Percentiles rank a stretch among this genome's conserved stretches.
Evolutionary conservation across 495 filamentous ascomycete species (phyloP).

Genomic region (Annulohypoxylon maeteangense): DNA sequence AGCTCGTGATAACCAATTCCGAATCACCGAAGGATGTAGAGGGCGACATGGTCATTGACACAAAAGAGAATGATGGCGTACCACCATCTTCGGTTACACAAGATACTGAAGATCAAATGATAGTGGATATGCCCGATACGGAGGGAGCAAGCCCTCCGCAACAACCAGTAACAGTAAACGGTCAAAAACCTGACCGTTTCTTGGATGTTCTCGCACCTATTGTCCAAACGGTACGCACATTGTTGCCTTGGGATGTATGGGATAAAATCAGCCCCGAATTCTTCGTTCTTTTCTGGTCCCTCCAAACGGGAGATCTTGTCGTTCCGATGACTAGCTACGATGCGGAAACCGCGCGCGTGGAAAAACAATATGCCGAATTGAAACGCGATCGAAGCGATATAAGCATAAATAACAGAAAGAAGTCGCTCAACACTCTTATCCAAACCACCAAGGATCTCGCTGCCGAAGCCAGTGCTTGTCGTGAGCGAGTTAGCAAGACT

Average conservation of each 20-base stretch:
- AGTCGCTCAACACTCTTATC: constrained; percentile 64
- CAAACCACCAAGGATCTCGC: constrained; percentile 70
- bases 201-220: constrained; percentile 81
- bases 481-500: constrained; percentile 71
- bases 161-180: constrained; percentile 36
- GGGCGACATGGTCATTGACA: constrained; percentile 54
- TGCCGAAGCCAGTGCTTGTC: constrained; percentile 74
- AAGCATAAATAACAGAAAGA: constrained; percentile 72
- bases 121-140: constrained; percentile 43
- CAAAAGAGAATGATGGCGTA: constrained; percentile 26
- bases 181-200: constrained; percentile 62
- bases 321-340: constrained; percentile 79
- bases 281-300: constrained; percentile 93
- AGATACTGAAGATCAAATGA: constrained; percentile 53
- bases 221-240: constrained; percentile 70
- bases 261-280: constrained; percentile 76
- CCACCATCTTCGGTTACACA: constrained; percentile 36
- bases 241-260: constrained; percentile 72
- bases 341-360: constrained; percentile 71
- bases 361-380: constrained; percentile 68
- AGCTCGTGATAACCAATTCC: constrained; percentile 38
- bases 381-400: constrained; percentile 77
- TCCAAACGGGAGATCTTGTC: constrained; percentile 81
- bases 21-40: constrained; percentile 52
- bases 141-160: constrained; percentile 40